Evolutionary conservation across 345 rosid species (phyloP).

Genomic region (Moringa oleifera): DNA sequence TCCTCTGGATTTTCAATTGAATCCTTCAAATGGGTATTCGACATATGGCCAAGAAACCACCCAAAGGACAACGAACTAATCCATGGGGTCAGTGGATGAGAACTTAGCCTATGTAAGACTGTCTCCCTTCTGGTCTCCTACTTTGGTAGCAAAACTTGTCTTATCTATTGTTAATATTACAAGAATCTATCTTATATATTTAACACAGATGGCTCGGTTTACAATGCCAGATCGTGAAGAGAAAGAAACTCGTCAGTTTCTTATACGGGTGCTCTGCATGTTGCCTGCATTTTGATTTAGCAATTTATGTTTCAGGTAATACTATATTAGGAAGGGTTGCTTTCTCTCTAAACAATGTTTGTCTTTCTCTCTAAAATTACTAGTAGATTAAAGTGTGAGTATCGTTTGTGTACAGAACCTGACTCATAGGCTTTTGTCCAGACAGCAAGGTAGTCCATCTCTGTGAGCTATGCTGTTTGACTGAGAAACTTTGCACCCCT

Average conservation of each 20-base stretch:
- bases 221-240: conserved; percentile 25
- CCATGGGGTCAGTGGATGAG: conserved; percentile 14
- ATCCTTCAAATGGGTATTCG: conserved; percentile 15
- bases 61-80: conserved; percentile 11
- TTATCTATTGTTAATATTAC: conserved; percentile 16
- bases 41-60: conserved; percentile 20
- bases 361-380: too few relatives aligned
- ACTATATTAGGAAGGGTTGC: too few relatives aligned
- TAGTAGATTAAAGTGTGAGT: too few relatives aligned
- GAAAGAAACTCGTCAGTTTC: not conserved
- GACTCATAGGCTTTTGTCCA: too few relatives aligned
- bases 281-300: not conserved
- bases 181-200: conserved; percentile 14
- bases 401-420: too few relatives aligned
- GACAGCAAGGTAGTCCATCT: too few relatives aligned
- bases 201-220: conserved; percentile 16
- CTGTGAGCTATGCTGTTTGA: too few relatives aligned
- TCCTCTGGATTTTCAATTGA: conserved; percentile 3
- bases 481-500: too few relatives aligned
- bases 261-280: conserved; percentile 19
- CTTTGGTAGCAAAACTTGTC: conserved; percentile 35
- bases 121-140: conserved; percentile 40
- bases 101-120: conserved; percentile 16
- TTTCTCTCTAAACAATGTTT: too few relatives aligned
- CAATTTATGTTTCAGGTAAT: too few relatives aligned